A percentile compares a stretch with the other conserved stretches of the same genome.
These are phyloP conservation scores for Epichloe uncinata DNA, from an alignment of 2,329 filamentous ascomycete species.

Conservation along the genomic window DNA sequence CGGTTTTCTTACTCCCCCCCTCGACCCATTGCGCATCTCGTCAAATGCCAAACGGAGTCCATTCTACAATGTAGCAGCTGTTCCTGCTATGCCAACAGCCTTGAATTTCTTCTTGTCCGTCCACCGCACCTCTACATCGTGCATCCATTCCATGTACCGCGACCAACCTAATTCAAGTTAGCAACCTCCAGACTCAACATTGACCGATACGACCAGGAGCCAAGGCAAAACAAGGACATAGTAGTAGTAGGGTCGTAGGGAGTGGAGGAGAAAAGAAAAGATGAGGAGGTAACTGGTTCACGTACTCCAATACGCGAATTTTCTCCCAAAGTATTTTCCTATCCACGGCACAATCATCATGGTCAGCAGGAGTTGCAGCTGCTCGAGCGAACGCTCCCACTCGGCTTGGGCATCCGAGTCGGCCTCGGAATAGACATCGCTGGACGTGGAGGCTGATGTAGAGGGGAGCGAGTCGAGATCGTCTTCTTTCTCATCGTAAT, in stretches of 20 bases:
- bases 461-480: slow-evolving; percentile 54
- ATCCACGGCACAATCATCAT: slow-evolving; percentile 92
- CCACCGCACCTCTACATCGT: slow-evolving; percentile 58
- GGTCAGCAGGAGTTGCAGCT: slow-evolving; percentile 80
- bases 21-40: neutral
- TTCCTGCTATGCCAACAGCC: slow-evolving; percentile 48
- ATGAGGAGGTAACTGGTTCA: neutral
- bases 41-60: neutral
- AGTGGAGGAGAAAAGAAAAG: neutral
- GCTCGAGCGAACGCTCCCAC: slow-evolving; percentile 89
- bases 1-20: neutral
- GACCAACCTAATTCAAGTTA: slow-evolving; percentile 56
- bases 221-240: neutral
- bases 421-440: slow-evolving; percentile 42
- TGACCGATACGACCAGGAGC: neutral
- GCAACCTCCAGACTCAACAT: neutral
- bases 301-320: slow-evolving; percentile 90
- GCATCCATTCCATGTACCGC: slow-evolving; percentile 89
- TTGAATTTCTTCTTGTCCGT: slow-evolving; percentile 52
- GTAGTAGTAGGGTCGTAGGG: too few relatives aligned
- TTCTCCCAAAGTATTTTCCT: slow-evolving; percentile 89
- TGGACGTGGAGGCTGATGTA: slow-evolving; percentile 26
- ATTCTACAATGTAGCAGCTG: slow-evolving; percentile 38
- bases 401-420: slow-evolving; percentile 82
- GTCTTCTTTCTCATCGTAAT: slow-evolving; percentile 36